Evolutionary conservation across 2,329 filamentous ascomycete species (phyloP), one percentile per base, ranked within the genome.

Genomic region (Cercospora sojina): DNA sequence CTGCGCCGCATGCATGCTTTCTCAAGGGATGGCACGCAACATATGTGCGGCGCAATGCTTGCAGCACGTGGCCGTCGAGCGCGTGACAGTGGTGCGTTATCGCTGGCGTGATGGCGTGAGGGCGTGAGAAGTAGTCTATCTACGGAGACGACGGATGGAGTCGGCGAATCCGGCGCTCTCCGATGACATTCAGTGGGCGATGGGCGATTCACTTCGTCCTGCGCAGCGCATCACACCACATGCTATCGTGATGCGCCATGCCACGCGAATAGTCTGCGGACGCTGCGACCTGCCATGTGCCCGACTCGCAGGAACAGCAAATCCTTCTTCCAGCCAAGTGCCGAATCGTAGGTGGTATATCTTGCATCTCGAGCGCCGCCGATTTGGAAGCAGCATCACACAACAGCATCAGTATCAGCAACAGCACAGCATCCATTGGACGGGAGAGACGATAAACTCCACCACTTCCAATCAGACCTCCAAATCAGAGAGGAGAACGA

Each of bases 161-260:
- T 16, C 6, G 47, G 47, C 47, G 23, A 29, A 25, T n/a, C 3
- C 47, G 47, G 47, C 47, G 47, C 47, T 53, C 47, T 53, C 47
- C 47, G 47, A 13, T 27, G 35, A n/a, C 35, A 3, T n/a, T n/a
- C 35, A 38, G 35, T 7, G 35, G 5, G 53, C 53, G 4, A 29
- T 7, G 35, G 5, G 53, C 53, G 4, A 29, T 18, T n/a, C 18
- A 57, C 1, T 31, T n/a, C 53, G 12, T 35, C 29, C 16, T 35
- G 3, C 53, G 53, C 16, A 23, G 13, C 16, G 10, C 38, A 56
- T 63, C 60, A 63, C 49, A 57, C 60, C 60, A 63, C 60, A 43
- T 8, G 20, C 49, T 41, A 27, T 56, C 60, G 49, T 63, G 49
- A 63, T 47, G 27, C 25, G 18, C 10, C 47, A 62, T 53, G 38